phyloP scores from a whole-genome alignment of 1,284 basidiomycete species.

The Sporisorium scitamineum region DNA sequence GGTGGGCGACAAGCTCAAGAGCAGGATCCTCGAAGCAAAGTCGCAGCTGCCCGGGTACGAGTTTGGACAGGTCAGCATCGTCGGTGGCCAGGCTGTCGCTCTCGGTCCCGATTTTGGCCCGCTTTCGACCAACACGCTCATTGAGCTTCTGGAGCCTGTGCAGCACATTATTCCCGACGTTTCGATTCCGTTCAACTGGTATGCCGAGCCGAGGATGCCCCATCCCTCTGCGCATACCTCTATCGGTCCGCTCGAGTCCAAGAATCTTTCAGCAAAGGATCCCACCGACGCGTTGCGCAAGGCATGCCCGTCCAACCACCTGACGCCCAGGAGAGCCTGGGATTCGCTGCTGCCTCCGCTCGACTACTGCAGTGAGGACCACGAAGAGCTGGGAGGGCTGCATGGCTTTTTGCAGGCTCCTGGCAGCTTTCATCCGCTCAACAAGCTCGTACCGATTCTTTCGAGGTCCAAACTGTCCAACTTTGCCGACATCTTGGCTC shows the following conservation, averaged over 20 bases:
- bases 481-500: constrained; percentile 38
- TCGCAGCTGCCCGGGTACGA: constrained; percentile 1
- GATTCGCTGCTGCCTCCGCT: constrained; percentile 20
- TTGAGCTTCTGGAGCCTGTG: constrained; percentile 25
- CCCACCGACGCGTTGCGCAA: constrained; percentile 13
- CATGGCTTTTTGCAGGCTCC: constrained; percentile 42
- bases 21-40: constrained; percentile 34
- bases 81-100: constrained; percentile 15
- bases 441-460: constrained; percentile 32
- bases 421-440: constrained; percentile 20
- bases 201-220: constrained; percentile 29
- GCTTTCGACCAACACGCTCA: constrained; percentile 18
- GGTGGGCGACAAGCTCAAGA: constrained; percentile 25
- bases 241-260: background rate
- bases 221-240: background rate
- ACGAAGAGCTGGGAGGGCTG: constrained; percentile 5
- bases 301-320: constrained; percentile 32
- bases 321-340: constrained; percentile 17
- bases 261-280: background rate
- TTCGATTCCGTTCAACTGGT: constrained; percentile 38
- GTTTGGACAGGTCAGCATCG: constrained; percentile 26
- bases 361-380: constrained; percentile 31
- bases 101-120: constrained; percentile 27
- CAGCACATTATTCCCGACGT: constrained; percentile 31
- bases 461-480: constrained; percentile 41